A percentile compares a stretch with the other conserved stretches of the same genome.
These are phyloP conservation scores for Magnaporthiopsis poae DNA, from an alignment of 2,329 filamentous ascomycete genomes.

Conservation along the genomic window DNA sequence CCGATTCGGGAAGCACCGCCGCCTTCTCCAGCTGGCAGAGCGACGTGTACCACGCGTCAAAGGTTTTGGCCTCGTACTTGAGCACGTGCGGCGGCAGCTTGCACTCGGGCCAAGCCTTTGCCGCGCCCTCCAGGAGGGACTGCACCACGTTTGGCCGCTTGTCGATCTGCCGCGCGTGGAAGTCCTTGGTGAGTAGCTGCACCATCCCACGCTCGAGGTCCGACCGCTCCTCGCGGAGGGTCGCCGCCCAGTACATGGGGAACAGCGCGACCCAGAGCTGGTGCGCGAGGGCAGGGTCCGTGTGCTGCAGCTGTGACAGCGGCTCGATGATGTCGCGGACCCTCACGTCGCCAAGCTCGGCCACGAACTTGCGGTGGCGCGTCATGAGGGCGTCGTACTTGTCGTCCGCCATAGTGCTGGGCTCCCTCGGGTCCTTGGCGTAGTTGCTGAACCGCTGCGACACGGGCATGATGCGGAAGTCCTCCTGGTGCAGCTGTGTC, in stretches of 20 bases:
- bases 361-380: slow-evolving; percentile 71
- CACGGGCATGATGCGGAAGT: slow-evolving; percentile 68
- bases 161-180: slow-evolving; percentile 87
- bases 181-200: slow-evolving; percentile 85
- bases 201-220: slow-evolving; percentile 89
- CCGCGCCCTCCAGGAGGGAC: slow-evolving; percentile 78
- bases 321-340: slow-evolving; percentile 83
- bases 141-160: slow-evolving; percentile 92
- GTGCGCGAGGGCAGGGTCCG: slow-evolving; percentile 70
- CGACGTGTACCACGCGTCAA: slow-evolving; percentile 95
- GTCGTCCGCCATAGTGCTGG: slow-evolving; percentile 67
- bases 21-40: slow-evolving; percentile 82
- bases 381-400: slow-evolving; percentile 71
- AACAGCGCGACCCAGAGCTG: slow-evolving; percentile 87
- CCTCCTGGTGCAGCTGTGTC: slow-evolving; percentile 69
- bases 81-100: slow-evolving; percentile 92
- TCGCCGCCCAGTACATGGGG: slow-evolving; percentile 84
- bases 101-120: slow-evolving; percentile 74
- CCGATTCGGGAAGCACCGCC: slow-evolving; percentile 72
- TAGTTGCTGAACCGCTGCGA: slow-evolving; percentile 67
- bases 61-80: slow-evolving; percentile 88
- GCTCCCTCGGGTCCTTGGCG: slow-evolving; percentile 54
- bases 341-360: slow-evolving; percentile 75
- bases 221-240: slow-evolving; percentile 74
- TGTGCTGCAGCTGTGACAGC: slow-evolving; percentile 82